Base-by-base conservation (phyloP, 352 stramenopile genomes). In the Globisporangium radiosum region DNA sequence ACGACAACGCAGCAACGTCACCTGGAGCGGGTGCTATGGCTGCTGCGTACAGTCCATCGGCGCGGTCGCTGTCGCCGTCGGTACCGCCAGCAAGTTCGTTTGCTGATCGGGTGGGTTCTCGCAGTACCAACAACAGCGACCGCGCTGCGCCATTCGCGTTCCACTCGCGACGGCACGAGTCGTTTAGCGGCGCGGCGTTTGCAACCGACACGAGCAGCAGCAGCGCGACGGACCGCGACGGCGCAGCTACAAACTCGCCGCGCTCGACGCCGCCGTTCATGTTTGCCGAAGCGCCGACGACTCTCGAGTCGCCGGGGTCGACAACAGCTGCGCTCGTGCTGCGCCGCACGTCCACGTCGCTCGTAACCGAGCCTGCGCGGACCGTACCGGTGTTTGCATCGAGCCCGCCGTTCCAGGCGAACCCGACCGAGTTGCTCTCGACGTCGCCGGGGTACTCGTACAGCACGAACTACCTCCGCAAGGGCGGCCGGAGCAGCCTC, bases 371-470 rank as follows among this genome's bases (percentile, higher is more conserved):
- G 36, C n/a, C 14, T 39, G 43, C 45, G 7, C 57, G 57, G 36
- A 60, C 57, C 11, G 60, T 80, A 17, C 56, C 75, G 37, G 58
- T 66, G 25, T 78, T 85, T 45, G 64, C 62, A 1, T 70, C 68
- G 1, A 91, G 78, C 49, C 82, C 82, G 15, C 76, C 79, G 10
- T 90, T 90, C 33, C 72, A 87, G 63, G 69, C 75, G 4, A 90
- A 89, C 50, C 79, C 82, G 1, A 72, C 73, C 11, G 82, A 92
- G 49, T 47, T 91, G 38, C 60, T 89, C 7, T 92, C 80, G 3
- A 89, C 78, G 2, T 90, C 82, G 4, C 82, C 82, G 37, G 82
- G 76, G 0, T 90, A 90, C 58, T 85, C 74, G 11, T 85, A 88
- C 65, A 86, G 70, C 60, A 92, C 86, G 62, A 83, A 85, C 38